Base-by-base conservation (phyloP, 805 yeast genomes). In the Candida koratica region DNA sequence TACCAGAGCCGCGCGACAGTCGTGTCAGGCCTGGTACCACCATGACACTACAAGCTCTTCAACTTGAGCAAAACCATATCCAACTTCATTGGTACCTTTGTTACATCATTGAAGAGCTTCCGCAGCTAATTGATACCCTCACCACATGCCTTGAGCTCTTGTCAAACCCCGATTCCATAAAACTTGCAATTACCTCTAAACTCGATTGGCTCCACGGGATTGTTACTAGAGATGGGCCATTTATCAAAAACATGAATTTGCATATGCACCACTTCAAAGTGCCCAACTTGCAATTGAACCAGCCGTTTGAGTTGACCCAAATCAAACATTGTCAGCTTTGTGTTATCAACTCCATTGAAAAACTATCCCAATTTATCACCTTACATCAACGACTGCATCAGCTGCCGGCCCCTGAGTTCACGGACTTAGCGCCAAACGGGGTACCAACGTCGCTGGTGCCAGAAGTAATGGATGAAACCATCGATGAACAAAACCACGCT, bases 141-240 rank as follows among this genome's bases (percentile, higher is more conserved):
- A 55, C 58, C 34, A 58, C 59, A 14, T 63, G 69, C 41, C 51
- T 56, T 26, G 62, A 65, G 38, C 52, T 66, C 27, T 48, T 67
- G 7, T 40, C 39, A 18, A 36, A 25, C 6, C 35, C 39, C 11
- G 39, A 36, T 26, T 36, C 39, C 12, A 67, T 77, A 35, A 79
- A 73, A 38, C 60, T 82, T 34, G 84, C 88, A 0, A 56, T 82
- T 5, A 63, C 79, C 0, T 67, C 79, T 0, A 72, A 78, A 37
- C 70, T 73, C 38, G 82, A 78, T 3, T 20, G 26, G 29, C 55
- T 81, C 11, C 79, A 79, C 41, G 90, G 90, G 0, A 65, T 77
- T 1, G 53, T 81, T 0, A 72, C 75, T 0, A 55, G 89, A 34
- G 69, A 66, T 36, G 79, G 81, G 5, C 67, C 71, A 9, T 69